Evolutionary conservation across 192 early-diverging fungal species (phyloP).

Genomic region (Kickxella alabastrina): DNA sequence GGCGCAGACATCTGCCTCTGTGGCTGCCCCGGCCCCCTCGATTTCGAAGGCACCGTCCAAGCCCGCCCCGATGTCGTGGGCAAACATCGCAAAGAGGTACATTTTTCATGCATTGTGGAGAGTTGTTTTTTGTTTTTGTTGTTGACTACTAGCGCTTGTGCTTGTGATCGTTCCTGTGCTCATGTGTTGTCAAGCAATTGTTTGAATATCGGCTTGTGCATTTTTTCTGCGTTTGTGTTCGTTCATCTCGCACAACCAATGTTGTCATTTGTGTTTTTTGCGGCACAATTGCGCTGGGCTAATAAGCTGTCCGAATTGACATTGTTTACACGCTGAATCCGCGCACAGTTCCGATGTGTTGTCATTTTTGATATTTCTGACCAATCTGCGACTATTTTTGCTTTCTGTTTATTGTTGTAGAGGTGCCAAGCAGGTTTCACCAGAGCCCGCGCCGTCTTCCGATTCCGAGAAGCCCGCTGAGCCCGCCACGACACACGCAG

Average conservation of each 20-base stretch:
- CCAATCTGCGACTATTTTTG: too few species aligned
- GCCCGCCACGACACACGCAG: constrained; percentile 16
- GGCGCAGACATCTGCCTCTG: constrained; percentile 1
- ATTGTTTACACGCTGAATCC: too few species aligned
- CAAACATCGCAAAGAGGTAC: constrained; percentile 52
- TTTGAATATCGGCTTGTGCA: too few species aligned
- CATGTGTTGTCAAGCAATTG: too few species aligned
- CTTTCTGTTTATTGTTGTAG: too few species aligned
- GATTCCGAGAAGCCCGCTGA: constrained; percentile 24
- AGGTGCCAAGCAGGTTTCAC: constrained; percentile 34
- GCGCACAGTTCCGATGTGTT: too few species aligned
- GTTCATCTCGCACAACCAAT: too few species aligned
- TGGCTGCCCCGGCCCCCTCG: constrained; percentile 14
- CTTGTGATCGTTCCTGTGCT: background rate
- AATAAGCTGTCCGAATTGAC: too few species aligned
- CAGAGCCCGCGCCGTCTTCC: constrained; percentile 28
- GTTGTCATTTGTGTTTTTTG: too few species aligned
- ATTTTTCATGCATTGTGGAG: constrained; percentile 6
- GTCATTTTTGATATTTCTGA: too few species aligned
- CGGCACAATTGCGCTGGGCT: too few species aligned
- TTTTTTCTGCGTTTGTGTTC: too few species aligned
- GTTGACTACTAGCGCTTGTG: background rate
- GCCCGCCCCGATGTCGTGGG: constrained; percentile 52
- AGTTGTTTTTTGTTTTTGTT: constrained; percentile 2
- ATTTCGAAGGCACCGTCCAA: constrained; percentile 35